Conservation (phyloP, 176 grass and related monocot genomes). For the Canna indica region DNA sequence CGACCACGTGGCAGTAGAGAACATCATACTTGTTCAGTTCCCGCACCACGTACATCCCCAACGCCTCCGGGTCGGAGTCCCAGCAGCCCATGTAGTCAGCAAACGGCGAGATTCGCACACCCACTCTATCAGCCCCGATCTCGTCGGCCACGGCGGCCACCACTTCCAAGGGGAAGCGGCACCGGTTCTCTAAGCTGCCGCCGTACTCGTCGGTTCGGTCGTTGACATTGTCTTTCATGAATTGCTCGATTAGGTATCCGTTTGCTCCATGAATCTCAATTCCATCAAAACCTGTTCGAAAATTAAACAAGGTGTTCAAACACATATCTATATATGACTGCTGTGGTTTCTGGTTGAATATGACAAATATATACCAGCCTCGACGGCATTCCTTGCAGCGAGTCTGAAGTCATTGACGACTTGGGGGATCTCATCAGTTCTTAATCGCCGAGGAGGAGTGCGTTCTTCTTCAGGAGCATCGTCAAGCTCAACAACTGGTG, state of each 20-base stretch:
- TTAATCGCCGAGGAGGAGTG: slow-evolving; percentile 18
- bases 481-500: neutral
- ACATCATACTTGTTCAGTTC: slow-evolving; percentile 6
- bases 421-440: slow-evolving; percentile 21
- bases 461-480: neutral
- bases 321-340: no score
- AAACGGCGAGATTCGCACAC: slow-evolving; percentile 24
- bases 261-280: slow-evolving; percentile 33
- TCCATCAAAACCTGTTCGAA: slow-evolving; percentile 29
- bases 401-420: slow-evolving; percentile 24
- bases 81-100: slow-evolving; percentile 22
- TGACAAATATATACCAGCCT: slow-evolving; percentile 19
- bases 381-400: no score
- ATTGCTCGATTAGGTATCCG: slow-evolving; percentile 29
- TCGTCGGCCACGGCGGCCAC: slow-evolving; percentile 18
- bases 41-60: slow-evolving; percentile 26
- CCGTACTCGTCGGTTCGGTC: slow-evolving; percentile 17
- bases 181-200: slow-evolving; percentile 28
- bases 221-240: slow-evolving; percentile 36
- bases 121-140: slow-evolving; percentile 21
- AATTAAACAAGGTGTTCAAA: no score
- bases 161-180: slow-evolving; percentile 30
- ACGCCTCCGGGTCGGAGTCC: slow-evolving; percentile 27
- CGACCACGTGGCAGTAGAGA: slow-evolving; percentile 34
- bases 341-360: no score